Base-by-base conservation (phyloP, 139 green algal species). In the Chlorella vulgaris region DNA sequence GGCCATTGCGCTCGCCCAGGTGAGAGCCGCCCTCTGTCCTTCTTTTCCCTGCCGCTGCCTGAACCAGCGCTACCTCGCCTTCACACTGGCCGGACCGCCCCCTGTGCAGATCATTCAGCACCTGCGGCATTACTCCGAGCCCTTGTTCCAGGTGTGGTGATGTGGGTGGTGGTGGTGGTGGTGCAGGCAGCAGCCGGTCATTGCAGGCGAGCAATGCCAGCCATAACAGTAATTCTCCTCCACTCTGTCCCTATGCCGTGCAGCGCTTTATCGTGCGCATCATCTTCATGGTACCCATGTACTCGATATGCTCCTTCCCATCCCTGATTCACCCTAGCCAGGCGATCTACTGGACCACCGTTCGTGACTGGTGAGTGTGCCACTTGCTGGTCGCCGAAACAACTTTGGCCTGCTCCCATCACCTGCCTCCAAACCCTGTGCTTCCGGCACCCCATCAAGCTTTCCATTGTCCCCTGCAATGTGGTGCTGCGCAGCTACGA, bases 181-280 rank as follows among this genome's bases (percentile, higher is more conserved):
- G 47, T 58, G 15, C 13, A 58, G 47, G 15, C 47, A 58, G 47
- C 47, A n/a, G n/a, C n/a, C n/a, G n/a, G n/a, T n/a, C n/a, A n/a
- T n/a, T n/a, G n/a, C n/a, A n/a, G n/a, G n/a, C n/a, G n/a, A n/a
- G n/a, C n/a, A n/a, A n/a, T n/a, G n/a, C n/a, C n/a, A n/a, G n/a
- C n/a, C n/a, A n/a, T n/a, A n/a, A n/a, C n/a, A n/a, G n/a, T n/a
- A n/a, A n/a, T n/a, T n/a, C n/a, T n/a, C n/a, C n/a, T n/a, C n/a
- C n/a, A n/a, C n/a, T n/a, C 35, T 38, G 10, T 35, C 10, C 2
- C 60, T 61, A 38, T 62, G 68, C 28, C 50, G 43, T 76, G 61
- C 93, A 98, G 93, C 86, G 96, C 28, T 98, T 96, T 89, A 99
- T 99, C 80, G 93, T 99, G 60, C 91, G 96, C 36, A 98, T 99